Conservation (phyloP, 306 rosid species). For the Astragalus glycyphyllos region DNA sequence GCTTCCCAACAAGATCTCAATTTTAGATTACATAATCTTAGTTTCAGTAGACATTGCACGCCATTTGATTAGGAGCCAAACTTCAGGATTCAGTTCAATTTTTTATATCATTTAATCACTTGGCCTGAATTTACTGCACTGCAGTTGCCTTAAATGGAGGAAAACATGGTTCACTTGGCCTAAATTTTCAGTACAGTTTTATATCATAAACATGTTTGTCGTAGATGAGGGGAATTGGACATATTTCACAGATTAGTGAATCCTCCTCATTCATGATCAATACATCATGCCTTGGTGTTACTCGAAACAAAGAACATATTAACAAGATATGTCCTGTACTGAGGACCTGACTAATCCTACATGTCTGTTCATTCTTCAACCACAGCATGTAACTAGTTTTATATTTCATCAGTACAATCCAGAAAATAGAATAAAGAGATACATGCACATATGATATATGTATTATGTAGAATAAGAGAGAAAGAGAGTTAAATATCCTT, state of each 20-base stretch:
- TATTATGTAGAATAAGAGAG: not conserved
- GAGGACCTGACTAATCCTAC: slow-evolving; percentile 7
- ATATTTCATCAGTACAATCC: slow-evolving; percentile 6
- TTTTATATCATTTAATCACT: slow-evolving; percentile 20
- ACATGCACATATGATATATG: too few relatives aligned
- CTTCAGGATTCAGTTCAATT: not conserved
- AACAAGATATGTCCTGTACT: slow-evolving; percentile 5
- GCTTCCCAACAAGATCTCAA: not conserved
- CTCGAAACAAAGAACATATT: not conserved
- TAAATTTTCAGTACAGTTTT: too few relatives aligned
- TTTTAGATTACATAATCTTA: not conserved
- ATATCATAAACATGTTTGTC: too few relatives aligned
- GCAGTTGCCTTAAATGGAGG: too few relatives aligned
- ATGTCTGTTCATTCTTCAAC: not conserved
- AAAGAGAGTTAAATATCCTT: too few relatives aligned
- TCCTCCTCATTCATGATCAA: not conserved
- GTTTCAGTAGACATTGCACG: not conserved
- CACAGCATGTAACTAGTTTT: not conserved
- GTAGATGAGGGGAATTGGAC: too few relatives aligned
- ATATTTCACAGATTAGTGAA: slow-evolving; percentile 14
- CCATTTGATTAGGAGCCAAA: not conserved
- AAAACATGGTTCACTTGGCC: too few relatives aligned
- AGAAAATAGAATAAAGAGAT: too few relatives aligned
- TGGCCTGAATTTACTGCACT: not conserved
- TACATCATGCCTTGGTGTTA: too few relatives aligned